A percentile compares a stretch with the other conserved stretches of the same genome.
Evolutionary conservation across 1,139 yeast genomes (phyloP).

Genomic region (Diutina neorugosa): DNA sequence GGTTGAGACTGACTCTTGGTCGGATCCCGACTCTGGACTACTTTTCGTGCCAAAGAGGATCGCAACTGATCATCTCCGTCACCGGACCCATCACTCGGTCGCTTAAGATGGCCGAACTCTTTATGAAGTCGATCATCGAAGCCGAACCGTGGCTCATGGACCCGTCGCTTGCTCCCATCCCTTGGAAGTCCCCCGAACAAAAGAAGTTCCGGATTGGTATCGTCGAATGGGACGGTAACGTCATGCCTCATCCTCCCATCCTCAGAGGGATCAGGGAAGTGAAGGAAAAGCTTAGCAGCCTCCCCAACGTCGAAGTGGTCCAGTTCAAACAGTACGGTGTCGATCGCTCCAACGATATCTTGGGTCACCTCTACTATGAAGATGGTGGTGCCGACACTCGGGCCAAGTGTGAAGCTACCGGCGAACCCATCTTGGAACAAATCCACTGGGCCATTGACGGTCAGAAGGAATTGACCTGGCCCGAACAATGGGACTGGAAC

Average conservation of each 20-base stretch:
- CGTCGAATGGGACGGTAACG: slow-evolving; percentile 2
- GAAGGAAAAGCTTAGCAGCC: slow-evolving; percentile 7
- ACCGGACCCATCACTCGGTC: not conserved
- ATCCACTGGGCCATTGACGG: slow-evolving; percentile 12
- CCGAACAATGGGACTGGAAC: slow-evolving; percentile 12
- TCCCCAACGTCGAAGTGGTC: slow-evolving; percentile 11
- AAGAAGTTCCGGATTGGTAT: slow-evolving; percentile 1
- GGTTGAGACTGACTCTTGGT: slow-evolving; percentile 22
- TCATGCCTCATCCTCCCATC: slow-evolving; percentile 4
- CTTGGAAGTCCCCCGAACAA: not conserved
- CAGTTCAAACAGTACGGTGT: slow-evolving; percentile 8
- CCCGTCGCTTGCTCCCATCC: not conserved
- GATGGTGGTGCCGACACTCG: slow-evolving; percentile 15
- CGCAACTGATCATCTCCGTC: not conserved
- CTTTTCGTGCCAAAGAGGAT: slow-evolving; percentile 10
- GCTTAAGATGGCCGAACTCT: not conserved
- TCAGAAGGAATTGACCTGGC: slow-evolving; percentile 7
- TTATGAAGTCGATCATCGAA: not conserved
- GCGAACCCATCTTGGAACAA: slow-evolving; percentile 14
- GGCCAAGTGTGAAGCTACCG: slow-evolving; percentile 9
- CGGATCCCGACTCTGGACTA: slow-evolving; percentile 14
- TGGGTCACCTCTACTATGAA: slow-evolving; percentile 12
- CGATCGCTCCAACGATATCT: slow-evolving; percentile 9
- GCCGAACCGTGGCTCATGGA: slow-evolving; percentile 5
- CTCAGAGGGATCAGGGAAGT: slow-evolving; percentile 7